These are phyloP conservation scores for Penicillium sp. DNA, from an alignment of 2,329 filamentous ascomycete genomes.

Conservation along the genomic window DNA sequence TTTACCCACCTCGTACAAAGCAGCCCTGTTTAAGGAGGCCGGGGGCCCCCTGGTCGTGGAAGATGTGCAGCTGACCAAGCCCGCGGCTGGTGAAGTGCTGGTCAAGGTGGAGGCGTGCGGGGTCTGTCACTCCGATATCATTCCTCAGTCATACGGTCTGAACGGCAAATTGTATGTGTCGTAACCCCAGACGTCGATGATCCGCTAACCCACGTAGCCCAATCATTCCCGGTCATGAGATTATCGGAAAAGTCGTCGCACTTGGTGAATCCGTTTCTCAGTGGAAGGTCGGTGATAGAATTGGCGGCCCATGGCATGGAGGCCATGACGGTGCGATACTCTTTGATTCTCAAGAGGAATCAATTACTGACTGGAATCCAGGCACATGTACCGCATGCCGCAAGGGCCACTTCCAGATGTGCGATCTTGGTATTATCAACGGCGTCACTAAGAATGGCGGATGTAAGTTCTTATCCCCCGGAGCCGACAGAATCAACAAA, in stretches of 20 bases:
- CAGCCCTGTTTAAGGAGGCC: constrained; percentile 55
- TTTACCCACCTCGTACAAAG: constrained; percentile 64
- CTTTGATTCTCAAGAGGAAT: background rate
- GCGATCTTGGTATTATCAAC: constrained; percentile 59
- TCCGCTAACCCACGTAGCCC: constrained; percentile 39
- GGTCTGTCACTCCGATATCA: constrained; percentile 62
- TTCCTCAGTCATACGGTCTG: constrained; percentile 47
- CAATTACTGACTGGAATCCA: constrained; percentile 16
- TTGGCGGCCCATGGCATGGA: constrained; percentile 67
- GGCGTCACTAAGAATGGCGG: constrained; percentile 64
- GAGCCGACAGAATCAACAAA: background rate
- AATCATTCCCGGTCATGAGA: constrained; percentile 65
- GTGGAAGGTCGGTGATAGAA: constrained; percentile 61
- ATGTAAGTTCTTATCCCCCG: constrained; percentile 40
- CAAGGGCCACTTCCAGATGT: constrained; percentile 63
- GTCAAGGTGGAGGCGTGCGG: constrained; percentile 69
- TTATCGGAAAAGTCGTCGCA: constrained; percentile 63
- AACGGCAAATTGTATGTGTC: constrained; percentile 48
- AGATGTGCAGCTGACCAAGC: constrained; percentile 56
- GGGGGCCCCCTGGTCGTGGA: constrained; percentile 54
- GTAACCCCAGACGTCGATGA: constrained; percentile 2
- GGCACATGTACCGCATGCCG: constrained; percentile 61
- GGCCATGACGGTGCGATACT: constrained; percentile 38
- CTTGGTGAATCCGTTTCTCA: constrained; percentile 51
- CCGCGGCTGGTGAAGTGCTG: constrained; percentile 57